Evolutionary conservation across 2,329 filamentous ascomycete species (phyloP).

Genomic region (Trichoderma guizhouense): DNA sequence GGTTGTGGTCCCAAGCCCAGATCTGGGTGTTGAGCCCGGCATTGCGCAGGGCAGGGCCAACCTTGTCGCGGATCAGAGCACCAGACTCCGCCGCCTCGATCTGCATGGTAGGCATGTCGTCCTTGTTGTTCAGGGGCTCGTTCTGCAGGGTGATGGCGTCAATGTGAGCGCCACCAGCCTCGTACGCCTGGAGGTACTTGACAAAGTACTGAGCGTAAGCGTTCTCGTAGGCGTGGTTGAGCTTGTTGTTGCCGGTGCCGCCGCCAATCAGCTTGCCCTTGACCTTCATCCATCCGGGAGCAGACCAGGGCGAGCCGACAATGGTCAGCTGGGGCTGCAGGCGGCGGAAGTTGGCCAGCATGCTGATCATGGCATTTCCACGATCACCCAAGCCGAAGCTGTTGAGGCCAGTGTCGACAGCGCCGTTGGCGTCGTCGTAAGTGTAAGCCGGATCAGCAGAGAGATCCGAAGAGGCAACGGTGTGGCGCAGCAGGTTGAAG

Average conservation of each 20-base stretch:
- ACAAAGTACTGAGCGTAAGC: constrained; percentile 41
- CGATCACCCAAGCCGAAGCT: constrained; percentile 38
- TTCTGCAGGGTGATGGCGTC: constrained; percentile 46
- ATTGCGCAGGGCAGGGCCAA: constrained; percentile 37
- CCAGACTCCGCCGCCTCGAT: constrained; percentile 38
- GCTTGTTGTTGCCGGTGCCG: constrained; percentile 35
- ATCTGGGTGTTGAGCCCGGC: constrained; percentile 40
- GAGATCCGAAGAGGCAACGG: constrained; percentile 40
- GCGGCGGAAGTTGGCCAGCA: constrained; percentile 36
- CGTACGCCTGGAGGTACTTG: constrained; percentile 41
- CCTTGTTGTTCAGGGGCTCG: constrained; percentile 41
- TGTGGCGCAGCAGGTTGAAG: constrained; percentile 40
- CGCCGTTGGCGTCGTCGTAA: constrained; percentile 33
- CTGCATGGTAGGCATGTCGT: constrained; percentile 39
- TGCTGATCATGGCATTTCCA: constrained; percentile 37
- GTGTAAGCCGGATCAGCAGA: constrained; percentile 39
- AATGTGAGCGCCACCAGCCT: constrained; percentile 32
- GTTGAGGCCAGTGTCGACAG: constrained; percentile 18
- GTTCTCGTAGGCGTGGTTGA: constrained; percentile 31
- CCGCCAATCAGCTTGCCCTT: constrained; percentile 34
- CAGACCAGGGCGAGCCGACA: constrained; percentile 39
- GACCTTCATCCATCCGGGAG: constrained; percentile 43
- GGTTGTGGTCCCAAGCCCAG: constrained; percentile 47
- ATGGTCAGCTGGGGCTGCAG: constrained; percentile 36
- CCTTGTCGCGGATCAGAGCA: constrained; percentile 35